These are phyloP conservation scores for Cyberlindnera americana DNA, from an alignment of 805 yeast species.

Conservation along the genomic window DNA sequence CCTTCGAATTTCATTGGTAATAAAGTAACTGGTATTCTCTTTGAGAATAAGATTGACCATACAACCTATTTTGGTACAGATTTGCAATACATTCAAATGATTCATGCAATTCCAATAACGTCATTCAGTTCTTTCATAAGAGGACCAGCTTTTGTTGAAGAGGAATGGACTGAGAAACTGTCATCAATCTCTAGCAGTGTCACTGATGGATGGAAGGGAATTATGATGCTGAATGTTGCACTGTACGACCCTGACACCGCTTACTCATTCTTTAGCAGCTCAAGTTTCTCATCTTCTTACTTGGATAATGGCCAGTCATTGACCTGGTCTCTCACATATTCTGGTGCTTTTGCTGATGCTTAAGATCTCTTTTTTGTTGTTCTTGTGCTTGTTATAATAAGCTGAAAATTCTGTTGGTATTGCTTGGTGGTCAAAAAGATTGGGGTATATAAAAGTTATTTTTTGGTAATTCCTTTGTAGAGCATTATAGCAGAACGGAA, in stretches of 20 bases:
- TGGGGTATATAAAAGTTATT: too few species aligned
- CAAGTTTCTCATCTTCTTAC: conserved; percentile 47
- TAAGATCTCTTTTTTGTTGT: background rate
- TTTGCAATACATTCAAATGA: conserved; percentile 73
- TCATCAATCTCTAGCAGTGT: conserved; percentile 42
- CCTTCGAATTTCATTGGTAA: conserved; percentile 55
- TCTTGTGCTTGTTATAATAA: too few species aligned
- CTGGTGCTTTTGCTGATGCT: conserved; percentile 41
- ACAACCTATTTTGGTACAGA: conserved; percentile 74
- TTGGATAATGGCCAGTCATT: conserved; percentile 84
- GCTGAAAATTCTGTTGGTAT: too few species aligned
- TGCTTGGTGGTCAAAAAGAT: too few species aligned
- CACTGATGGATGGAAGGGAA: conserved; percentile 69
- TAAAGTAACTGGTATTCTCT: conserved; percentile 69
- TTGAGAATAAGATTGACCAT: conserved; percentile 70
- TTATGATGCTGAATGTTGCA: conserved; percentile 71
- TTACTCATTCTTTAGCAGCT: conserved; percentile 55
- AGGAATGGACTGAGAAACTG: conserved; percentile 61
- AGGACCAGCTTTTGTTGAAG: conserved; percentile 47
- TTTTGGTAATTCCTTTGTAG: too few species aligned
- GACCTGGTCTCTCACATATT: conserved; percentile 81
- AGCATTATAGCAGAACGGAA: too few species aligned
- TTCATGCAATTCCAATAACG: conserved; percentile 73
- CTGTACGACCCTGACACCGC: conserved; percentile 63
- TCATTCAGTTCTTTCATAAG: conserved; percentile 63